Conservation (phyloP, 352 stramenopile species). For the Phytopythium cucurbitacearum region DNA sequence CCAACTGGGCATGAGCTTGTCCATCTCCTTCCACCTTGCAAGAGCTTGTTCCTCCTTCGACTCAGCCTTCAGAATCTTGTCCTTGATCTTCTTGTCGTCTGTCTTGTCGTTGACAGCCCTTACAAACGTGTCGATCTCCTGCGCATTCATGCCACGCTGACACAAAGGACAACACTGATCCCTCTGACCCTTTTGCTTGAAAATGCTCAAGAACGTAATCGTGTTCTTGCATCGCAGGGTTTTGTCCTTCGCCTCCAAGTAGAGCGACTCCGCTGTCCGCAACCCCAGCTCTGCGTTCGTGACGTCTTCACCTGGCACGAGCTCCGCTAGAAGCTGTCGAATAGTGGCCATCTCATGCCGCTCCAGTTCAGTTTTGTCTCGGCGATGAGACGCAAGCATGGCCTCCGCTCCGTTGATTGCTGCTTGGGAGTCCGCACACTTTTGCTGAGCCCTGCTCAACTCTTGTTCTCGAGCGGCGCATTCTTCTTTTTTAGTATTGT, state of each 20-base stretch:
- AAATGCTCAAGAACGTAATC: slow-evolving; percentile 79
- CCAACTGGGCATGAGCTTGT: slow-evolving; percentile 63
- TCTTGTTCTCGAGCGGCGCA: not conserved
- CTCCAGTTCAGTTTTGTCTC: slow-evolving; percentile 53
- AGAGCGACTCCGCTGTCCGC: slow-evolving; percentile 47
- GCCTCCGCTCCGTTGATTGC: slow-evolving; percentile 51
- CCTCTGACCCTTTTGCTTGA: slow-evolving; percentile 78
- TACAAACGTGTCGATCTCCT: slow-evolving; percentile 58
- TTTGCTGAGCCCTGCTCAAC: slow-evolving; percentile 18
- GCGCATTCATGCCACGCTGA: slow-evolving; percentile 44
- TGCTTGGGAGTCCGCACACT: slow-evolving; percentile 46
- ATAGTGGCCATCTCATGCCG: slow-evolving; percentile 44
- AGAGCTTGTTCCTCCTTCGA: slow-evolving; percentile 33
- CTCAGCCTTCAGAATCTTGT: slow-evolving; percentile 76
- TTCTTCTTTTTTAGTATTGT: not conserved
- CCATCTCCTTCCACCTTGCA: slow-evolving; percentile 54
- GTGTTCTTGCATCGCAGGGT: slow-evolving; percentile 76
- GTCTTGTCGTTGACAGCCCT: slow-evolving; percentile 70
- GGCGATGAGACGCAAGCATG: slow-evolving; percentile 22
- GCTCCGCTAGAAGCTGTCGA: slow-evolving; percentile 40
- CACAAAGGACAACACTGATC: slow-evolving; percentile 81
- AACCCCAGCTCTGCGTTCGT: slow-evolving; percentile 44
- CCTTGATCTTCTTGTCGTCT: slow-evolving; percentile 63
- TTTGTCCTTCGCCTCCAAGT: slow-evolving; percentile 82
- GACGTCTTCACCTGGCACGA: slow-evolving; percentile 39